phyloP scores from a whole-genome alignment of 805 yeast species.

The Schwanniomyces occidentalis region DNA sequence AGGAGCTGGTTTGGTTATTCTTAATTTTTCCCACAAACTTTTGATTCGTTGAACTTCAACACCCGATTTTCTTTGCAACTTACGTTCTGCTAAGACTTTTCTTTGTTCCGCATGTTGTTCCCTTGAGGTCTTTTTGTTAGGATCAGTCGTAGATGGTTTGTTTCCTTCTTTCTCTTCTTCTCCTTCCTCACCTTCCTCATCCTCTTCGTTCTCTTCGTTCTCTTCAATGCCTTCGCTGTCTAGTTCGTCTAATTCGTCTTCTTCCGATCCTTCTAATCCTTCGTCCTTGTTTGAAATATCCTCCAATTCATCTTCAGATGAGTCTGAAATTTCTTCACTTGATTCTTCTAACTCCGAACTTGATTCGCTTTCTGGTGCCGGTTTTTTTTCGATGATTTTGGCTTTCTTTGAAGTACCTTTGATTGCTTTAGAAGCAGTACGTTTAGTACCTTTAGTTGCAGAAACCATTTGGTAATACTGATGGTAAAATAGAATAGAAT shows the following conservation, averaged over 20 bases:
- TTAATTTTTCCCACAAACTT: slow-evolving; percentile 83
- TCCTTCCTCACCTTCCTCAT: slow-evolving; percentile 21
- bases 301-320: slow-evolving; percentile 12
- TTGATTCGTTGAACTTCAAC: slow-evolving; percentile 81
- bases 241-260: slow-evolving; percentile 20
- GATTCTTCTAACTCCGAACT: slow-evolving; percentile 16
- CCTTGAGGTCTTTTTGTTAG: slow-evolving; percentile 52
- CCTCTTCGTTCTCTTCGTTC: slow-evolving; percentile 12
- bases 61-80: slow-evolving; percentile 86
- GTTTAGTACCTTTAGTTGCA: slow-evolving; percentile 31
- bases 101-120: slow-evolving; percentile 85
- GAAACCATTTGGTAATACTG: slow-evolving; percentile 18
- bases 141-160: slow-evolving; percentile 25
- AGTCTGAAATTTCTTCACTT: slow-evolving; percentile 8
- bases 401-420: slow-evolving; percentile 20
- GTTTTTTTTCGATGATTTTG: slow-evolving; percentile 31
- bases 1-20: slow-evolving; percentile 81
- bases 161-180: slow-evolving; percentile 18
- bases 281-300: slow-evolving; percentile 19
- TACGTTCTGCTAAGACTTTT: slow-evolving; percentile 75
- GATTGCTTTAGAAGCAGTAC: slow-evolving; percentile 21
- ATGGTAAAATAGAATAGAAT: too few relatives aligned
- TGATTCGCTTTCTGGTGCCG: slow-evolving; percentile 16
- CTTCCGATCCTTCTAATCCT: slow-evolving; percentile 21
- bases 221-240: slow-evolving; percentile 20